These are phyloP conservation scores for Tagetes patula DNA, from an alignment of 129 eudicot species.

Conservation along the genomic window DNA sequence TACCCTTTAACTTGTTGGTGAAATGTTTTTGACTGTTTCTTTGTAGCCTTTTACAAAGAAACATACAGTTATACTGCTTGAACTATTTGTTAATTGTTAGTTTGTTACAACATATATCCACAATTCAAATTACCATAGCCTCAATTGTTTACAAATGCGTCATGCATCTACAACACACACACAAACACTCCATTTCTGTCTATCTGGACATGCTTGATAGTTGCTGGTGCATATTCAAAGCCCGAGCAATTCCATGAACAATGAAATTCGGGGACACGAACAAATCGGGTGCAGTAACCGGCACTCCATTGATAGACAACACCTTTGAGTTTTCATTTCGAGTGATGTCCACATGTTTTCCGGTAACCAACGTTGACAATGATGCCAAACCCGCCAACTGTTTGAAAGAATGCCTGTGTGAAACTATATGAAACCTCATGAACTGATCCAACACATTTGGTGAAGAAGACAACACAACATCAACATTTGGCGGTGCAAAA, in stretches of 20 bases:
- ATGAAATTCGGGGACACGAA: constrained; percentile 37
- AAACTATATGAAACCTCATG: constrained; percentile 60
- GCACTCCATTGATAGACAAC: constrained; percentile 50
- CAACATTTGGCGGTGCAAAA: constrained; percentile 50
- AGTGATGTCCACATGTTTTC: constrained; percentile 39
- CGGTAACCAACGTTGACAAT: constrained; percentile 42
- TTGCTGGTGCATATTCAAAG: constrained; percentile 45
- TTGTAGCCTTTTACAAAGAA: too few relatives aligned
- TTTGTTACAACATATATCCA: too few relatives aligned
- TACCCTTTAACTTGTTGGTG: too few relatives aligned
- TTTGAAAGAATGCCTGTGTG: constrained; percentile 34
- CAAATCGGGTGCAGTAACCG: constrained; percentile 50
- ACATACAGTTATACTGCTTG: background rate
- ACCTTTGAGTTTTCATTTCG: constrained; percentile 25
- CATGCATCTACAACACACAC: background rate
- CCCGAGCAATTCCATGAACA: constrained; percentile 61
- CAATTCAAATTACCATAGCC: too few relatives aligned
- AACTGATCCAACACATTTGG: constrained; percentile 46
- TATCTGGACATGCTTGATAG: constrained; percentile 38
- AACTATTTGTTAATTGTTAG: too few relatives aligned
- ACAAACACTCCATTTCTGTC: background rate
- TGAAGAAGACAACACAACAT: constrained; percentile 42
- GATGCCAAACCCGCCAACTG: constrained; percentile 43
- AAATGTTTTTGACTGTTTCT: too few relatives aligned
- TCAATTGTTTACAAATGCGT: too few relatives aligned